Conservation (phyloP, 176 grass and related monocot species). For the Musa troglodytarum region DNA sequence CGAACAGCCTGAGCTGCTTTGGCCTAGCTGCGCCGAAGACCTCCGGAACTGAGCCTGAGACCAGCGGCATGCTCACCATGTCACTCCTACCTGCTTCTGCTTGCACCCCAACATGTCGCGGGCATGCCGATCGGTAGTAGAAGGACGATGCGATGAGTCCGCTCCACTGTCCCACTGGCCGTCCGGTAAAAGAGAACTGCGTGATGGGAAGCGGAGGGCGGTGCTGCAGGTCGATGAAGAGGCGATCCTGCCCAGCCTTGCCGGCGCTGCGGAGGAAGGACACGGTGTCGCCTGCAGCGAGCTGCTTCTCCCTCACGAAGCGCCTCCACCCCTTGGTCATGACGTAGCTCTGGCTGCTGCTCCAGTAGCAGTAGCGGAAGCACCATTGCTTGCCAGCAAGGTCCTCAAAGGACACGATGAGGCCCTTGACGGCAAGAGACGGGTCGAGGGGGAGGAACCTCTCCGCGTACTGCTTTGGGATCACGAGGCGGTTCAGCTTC, state of each 20-base stretch:
- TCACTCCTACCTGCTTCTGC: neutral
- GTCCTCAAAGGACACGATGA: neutral
- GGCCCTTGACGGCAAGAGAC: neutral
- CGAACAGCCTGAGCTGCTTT: slow-evolving; percentile 69
- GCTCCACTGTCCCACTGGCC: slow-evolving; percentile 30
- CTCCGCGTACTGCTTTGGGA: slow-evolving; percentile 94
- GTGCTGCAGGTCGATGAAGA: slow-evolving; percentile 77
- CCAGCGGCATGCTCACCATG: slow-evolving; percentile 19
- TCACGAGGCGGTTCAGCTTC: slow-evolving; percentile 5
- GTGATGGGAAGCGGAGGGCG: slow-evolving; percentile 17
- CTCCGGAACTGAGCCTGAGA: slow-evolving; percentile 39
- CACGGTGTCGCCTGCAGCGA: slow-evolving; percentile 63
- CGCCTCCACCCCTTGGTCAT: slow-evolving; percentile 92
- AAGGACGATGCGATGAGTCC: slow-evolving; percentile 1
- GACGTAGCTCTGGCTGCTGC: slow-evolving; percentile 96
- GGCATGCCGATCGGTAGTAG: too few relatives aligned
- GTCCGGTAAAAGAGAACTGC: neutral
- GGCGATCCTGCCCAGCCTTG: slow-evolving; percentile 17
- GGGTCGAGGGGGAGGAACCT: slow-evolving; percentile 61
- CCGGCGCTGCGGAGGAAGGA: slow-evolving; percentile 41
- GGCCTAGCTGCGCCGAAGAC: slow-evolving; percentile 14
- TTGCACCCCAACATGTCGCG: slow-evolving; percentile 33
- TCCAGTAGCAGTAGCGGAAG: slow-evolving; percentile 39
- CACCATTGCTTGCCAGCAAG: neutral
- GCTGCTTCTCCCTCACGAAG: slow-evolving; percentile 69